phyloP scores from a whole-genome alignment of 1,284 basidiomycete genomes.

The Moesziomyces sp. region DNA sequence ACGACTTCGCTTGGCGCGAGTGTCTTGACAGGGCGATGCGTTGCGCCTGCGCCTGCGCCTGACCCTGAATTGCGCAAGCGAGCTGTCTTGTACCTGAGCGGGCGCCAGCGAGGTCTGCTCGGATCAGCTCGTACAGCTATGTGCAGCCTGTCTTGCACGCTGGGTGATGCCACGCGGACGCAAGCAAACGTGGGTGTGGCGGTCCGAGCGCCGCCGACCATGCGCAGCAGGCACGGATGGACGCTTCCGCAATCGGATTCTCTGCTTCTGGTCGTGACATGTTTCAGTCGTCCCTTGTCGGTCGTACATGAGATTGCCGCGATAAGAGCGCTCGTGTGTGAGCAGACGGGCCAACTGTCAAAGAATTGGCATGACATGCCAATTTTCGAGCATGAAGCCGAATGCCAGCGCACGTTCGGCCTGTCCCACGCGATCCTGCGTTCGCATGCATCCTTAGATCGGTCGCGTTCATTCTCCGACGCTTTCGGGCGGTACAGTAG shows the following conservation, averaged over 20 bases:
- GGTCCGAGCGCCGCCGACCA: background rate
- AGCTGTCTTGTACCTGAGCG: constrained; percentile 10
- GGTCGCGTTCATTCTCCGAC: background rate
- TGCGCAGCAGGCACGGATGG: background rate
- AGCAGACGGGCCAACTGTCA: background rate
- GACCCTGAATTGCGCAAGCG: constrained; percentile 1
- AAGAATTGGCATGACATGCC: too few species aligned
- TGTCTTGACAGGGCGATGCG: background rate
- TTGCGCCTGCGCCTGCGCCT: background rate
- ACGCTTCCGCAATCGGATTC: background rate
- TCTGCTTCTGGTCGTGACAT: background rate
- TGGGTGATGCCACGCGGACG: background rate
- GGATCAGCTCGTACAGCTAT: background rate
- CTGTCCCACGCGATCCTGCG: background rate
- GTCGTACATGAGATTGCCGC: too few species aligned
- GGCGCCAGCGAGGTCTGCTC: background rate
- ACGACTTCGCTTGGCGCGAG: background rate
- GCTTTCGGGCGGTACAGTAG: background rate
- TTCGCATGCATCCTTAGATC: background rate
- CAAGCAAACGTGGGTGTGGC: background rate
- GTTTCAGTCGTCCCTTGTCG: too few species aligned
- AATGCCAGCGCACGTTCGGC: background rate
- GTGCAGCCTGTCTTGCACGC: background rate
- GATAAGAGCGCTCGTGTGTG: background rate
- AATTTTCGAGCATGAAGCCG: background rate